Conservation (phyloP, 2,329 filamentous ascomycete genomes). For the Alternaria alternata region DNA sequence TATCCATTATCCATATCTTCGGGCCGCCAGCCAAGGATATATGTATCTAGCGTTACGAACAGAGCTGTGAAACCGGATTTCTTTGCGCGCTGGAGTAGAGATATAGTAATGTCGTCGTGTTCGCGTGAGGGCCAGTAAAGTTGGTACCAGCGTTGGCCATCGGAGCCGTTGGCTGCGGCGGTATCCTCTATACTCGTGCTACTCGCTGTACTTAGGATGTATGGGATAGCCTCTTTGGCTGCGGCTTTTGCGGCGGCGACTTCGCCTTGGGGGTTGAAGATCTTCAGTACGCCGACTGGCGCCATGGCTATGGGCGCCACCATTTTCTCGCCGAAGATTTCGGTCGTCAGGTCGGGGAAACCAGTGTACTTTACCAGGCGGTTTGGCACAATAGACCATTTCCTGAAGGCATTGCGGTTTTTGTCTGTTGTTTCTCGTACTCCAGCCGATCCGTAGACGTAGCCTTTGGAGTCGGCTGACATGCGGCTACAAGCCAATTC, state of each 20-base stretch:
- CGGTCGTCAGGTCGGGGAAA: conserved; percentile 23
- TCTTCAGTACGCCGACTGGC: conserved; percentile 71
- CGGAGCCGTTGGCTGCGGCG: conserved; percentile 60
- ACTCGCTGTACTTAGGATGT: conserved; percentile 70
- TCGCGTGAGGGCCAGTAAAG: conserved; percentile 74
- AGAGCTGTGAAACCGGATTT: conserved; percentile 67
- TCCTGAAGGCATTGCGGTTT: conserved; percentile 37
- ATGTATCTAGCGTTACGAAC: conserved; percentile 76
- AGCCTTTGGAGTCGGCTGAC: conserved; percentile 44
- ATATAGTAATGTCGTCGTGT: conserved; percentile 69
- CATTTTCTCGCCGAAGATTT: conserved; percentile 53
- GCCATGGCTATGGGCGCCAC: conserved; percentile 66
- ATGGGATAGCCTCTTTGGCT: conserved; percentile 67
- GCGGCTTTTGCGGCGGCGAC: conserved; percentile 67
- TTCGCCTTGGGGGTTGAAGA: conserved; percentile 72
- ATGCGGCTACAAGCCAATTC: conserved; percentile 37
- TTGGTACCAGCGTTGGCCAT: conserved; percentile 71
- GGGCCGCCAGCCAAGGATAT: conserved; percentile 71
- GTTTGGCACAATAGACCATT: conserved; percentile 33
- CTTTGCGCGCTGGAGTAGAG: conserved; percentile 67
- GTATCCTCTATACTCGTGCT: conserved; percentile 70
- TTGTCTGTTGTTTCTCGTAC: conserved; percentile 43
- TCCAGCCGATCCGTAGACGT: conserved; percentile 46
- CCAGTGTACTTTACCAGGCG: conserved; percentile 21
- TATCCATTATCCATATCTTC: conserved; percentile 68